These are phyloP conservation scores for Fusarium anthophilum DNA, from an alignment of 2,329 filamentous ascomycete genomes.

Conservation along the genomic window DNA sequence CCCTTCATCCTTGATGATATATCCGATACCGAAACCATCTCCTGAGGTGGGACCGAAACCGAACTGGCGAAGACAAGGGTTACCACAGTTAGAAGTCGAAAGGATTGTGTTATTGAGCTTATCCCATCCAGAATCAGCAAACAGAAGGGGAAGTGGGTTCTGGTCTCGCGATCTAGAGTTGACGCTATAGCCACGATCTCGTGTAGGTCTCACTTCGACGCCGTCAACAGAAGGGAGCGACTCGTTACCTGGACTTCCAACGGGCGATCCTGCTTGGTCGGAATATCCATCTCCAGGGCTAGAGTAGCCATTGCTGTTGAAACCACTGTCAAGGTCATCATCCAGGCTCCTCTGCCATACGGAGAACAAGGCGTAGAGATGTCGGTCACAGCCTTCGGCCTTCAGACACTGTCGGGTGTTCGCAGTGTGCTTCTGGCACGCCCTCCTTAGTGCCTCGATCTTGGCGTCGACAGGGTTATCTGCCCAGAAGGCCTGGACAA, in stretches of 20 bases:
- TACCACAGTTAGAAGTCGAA: conserved; percentile 98
- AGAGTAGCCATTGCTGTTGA: conserved; percentile 70
- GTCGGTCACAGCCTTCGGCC: conserved; percentile 89
- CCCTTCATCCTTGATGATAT: conserved; percentile 86
- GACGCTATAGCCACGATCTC: conserved; percentile 65
- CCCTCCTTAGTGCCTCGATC: conserved; percentile 83
- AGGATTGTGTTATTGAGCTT: conserved; percentile 94
- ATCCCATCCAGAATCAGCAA: conserved; percentile 91
- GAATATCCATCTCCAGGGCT: conserved; percentile 65
- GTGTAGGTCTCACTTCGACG: conserved; percentile 48
- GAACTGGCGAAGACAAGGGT: conserved; percentile 92
- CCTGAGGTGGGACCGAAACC: conserved; percentile 95
- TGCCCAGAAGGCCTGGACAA: conserved; percentile 93
- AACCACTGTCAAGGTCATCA: conserved; percentile 63
- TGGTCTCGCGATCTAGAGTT: conserved; percentile 58
- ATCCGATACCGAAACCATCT: conserved; percentile 96
- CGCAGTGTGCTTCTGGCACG: conserved; percentile 82
- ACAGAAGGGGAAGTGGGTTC: conserved; percentile 76
- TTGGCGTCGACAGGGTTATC: conserved; percentile 86
- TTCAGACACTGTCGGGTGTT: conserved; percentile 88
- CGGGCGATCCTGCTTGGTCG: conserved; percentile 54
- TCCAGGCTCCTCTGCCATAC: conserved; percentile 93
- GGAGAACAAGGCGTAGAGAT: conserved; percentile 92
- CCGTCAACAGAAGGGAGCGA: conserved; percentile 52
- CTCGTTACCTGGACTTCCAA: conserved; percentile 64